Evolutionary conservation across 2,329 filamentous ascomycete genomes (phyloP), one percentile per base, ranked within the genome.

Genomic region (Fusarium algeriense): DNA sequence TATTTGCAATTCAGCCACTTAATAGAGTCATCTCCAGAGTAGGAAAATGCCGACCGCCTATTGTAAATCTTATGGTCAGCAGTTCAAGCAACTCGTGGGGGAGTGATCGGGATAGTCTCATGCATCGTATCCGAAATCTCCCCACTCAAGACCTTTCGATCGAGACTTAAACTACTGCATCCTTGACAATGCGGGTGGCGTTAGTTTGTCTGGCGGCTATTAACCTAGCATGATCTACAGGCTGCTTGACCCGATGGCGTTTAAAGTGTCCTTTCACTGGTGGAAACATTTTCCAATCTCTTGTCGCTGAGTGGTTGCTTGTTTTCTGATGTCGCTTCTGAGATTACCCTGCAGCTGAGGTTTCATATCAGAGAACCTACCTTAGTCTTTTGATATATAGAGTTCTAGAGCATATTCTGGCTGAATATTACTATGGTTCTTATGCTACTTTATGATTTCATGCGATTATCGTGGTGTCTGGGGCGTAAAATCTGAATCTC

Each of bases 131-230:
- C 32, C 10, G 6, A 11, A 9, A 26, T 38, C 32, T 52, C 48
- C 32, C 48, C 48, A 38, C 32, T 15, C 2, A 2, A 9, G n/a
- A 44, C 6, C 8, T 11, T 7, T 10, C 13, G 41, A 26, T 20
- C 17, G 20, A 30, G 38, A 38, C 20, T 7, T 23, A n/a, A 38
- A 34, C 63, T 62, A 67, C 55, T 40, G n/a, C 55, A 26, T 20
- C 44, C 17, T 63, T 67, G 55, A 55, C 63, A 37, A 37, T 38
- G 60, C 28, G 15, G 37, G 68, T 71, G 64, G 68, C 60, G 63
- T 54, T 71, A 54, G 59, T 46, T 69, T 44, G 4, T 8, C 11
- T 49, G 48, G 30, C 20, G 20, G 40, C 23, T 34, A 15, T 34
- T 35, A 26, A 32, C 23, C 63, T 60, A 46, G 23, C 15, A 52